A percentile compares a stretch with the other conserved stretches of the same genome.
Conservation (phyloP, 768 basidiomycete genomes). For the Boletellus emodensis region DNA sequence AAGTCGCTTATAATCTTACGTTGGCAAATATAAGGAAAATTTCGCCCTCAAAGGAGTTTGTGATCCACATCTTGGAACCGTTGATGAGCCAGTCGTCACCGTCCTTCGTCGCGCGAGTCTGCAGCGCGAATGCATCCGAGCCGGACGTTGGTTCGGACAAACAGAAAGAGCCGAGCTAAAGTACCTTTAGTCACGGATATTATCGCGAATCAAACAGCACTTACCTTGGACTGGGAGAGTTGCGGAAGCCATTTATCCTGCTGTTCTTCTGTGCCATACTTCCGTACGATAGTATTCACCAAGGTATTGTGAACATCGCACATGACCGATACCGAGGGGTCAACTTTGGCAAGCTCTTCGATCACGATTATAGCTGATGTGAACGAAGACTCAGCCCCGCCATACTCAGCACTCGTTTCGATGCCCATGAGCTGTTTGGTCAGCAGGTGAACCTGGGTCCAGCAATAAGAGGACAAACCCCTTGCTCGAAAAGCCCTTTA, state of each 20-base stretch:
- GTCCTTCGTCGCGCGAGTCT: slow-evolving; percentile 86
- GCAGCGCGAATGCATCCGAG: slow-evolving; percentile 95
- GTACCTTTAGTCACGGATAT: slow-evolving; percentile 1
- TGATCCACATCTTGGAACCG: slow-evolving; percentile 99
- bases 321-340: slow-evolving; percentile 93
- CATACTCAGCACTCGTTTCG: slow-evolving; percentile 79
- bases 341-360: slow-evolving; percentile 94
- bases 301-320: slow-evolving; percentile 99
- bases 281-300: slow-evolving; percentile 90
- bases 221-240: slow-evolving; percentile 73
- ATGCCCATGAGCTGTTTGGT: slow-evolving; percentile 87
- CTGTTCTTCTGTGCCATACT: slow-evolving; percentile 80
- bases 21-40: slow-evolving; percentile 95
- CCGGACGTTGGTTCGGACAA: slow-evolving; percentile 91
- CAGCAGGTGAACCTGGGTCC: not conserved
- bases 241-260: slow-evolving; percentile 85
- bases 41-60: slow-evolving; percentile 90
- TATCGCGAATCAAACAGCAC: not conserved
- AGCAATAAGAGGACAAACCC: slow-evolving; percentile 47
- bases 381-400: slow-evolving; percentile 88
- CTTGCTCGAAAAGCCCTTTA: slow-evolving; percentile 89
- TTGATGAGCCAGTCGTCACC: slow-evolving; percentile 85
- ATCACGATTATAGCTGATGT: slow-evolving; percentile 94
- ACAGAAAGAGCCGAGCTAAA: slow-evolving; percentile 91
- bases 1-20: slow-evolving; percentile 39